Evolutionary conservation across 495 filamentous ascomycete species (phyloP).

Genomic region (Corynascus novoguineensis): DNA sequence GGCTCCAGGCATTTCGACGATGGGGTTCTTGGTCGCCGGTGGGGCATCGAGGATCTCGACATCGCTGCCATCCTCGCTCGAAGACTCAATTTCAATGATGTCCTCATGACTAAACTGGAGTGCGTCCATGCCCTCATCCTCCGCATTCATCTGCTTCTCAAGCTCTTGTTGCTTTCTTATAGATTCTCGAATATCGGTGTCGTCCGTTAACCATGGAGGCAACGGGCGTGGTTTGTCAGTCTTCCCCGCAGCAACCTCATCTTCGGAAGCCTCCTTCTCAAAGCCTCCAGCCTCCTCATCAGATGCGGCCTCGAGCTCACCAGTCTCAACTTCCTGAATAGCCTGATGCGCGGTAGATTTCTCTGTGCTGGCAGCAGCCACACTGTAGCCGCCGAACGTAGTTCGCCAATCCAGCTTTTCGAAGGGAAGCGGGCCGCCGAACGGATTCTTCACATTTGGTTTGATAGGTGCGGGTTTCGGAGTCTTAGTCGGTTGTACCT

Average conservation of each 20-base stretch:
- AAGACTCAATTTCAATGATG: slow-evolving; percentile 43
- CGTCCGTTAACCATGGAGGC: slow-evolving; percentile 79
- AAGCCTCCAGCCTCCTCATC: slow-evolving; percentile 68
- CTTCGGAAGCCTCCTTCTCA: slow-evolving; percentile 15
- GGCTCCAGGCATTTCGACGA: slow-evolving; percentile 11
- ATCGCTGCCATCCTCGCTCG: slow-evolving; percentile 46
- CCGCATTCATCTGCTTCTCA: slow-evolving; percentile 43
- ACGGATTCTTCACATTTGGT: slow-evolving; percentile 44
- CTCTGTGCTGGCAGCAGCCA: slow-evolving; percentile 24
- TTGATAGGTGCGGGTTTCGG: slow-evolving; percentile 8
- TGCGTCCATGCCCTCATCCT: slow-evolving; percentile 50
- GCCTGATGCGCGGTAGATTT: slow-evolving; percentile 15
- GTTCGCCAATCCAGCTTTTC: slow-evolving; percentile 71
- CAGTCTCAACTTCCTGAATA: slow-evolving; percentile 15
- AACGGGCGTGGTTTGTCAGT: slow-evolving; percentile 55
- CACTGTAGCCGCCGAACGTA: slow-evolving; percentile 53
- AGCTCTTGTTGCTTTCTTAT: slow-evolving; percentile 41
- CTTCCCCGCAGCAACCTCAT: slow-evolving; percentile 21
- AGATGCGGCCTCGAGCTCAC: slow-evolving; percentile 28
- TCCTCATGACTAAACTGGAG: slow-evolving; percentile 27
- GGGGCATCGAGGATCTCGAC: slow-evolving; percentile 51
- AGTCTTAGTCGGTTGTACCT: slow-evolving; percentile 18
- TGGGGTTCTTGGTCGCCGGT: slow-evolving; percentile 16
- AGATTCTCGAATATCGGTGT: slow-evolving; percentile 48
- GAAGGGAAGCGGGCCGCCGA: slow-evolving; percentile 82